These are phyloP conservation scores for Phytophthora litchii DNA, from an alignment of 352 stramenopile species.

Conservation along the genomic window DNA sequence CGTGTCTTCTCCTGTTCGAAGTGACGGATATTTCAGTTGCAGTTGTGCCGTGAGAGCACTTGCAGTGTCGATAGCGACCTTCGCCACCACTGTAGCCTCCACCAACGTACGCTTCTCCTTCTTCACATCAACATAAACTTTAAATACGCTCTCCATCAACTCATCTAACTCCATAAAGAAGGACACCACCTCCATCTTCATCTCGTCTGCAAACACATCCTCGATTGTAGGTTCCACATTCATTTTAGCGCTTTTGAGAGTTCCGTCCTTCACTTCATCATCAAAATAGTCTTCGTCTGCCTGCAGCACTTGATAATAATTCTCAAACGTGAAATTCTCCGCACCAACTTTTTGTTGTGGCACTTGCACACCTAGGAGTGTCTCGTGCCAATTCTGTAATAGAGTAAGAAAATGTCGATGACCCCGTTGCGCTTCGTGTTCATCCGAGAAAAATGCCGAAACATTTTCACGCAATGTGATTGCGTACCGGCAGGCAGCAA, in stretches of 20 bases:
- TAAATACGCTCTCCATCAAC: conserved; percentile 20
- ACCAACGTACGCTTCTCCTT: conserved; percentile 34
- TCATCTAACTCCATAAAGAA: conserved; percentile 38
- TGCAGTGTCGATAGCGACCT: conserved; percentile 29
- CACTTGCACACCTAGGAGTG: too few relatives aligned
- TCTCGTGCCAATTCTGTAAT: too few relatives aligned
- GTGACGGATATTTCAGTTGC: conserved; percentile 29
- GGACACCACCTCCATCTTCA: conserved; percentile 26
- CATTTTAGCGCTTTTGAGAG: background rate
- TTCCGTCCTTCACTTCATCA: background rate
- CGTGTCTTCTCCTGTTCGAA: conserved; percentile 7
- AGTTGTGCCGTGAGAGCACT: conserved; percentile 17
- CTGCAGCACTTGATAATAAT: conserved; percentile 25
- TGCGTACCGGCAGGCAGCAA: too few relatives aligned
- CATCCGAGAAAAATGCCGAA: too few relatives aligned
- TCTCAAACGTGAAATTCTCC: conserved; percentile 10
- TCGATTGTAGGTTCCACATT: conserved; percentile 24
- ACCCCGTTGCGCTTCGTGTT: too few relatives aligned
- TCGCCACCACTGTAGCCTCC: conserved; percentile 34
- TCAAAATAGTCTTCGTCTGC: conserved; percentile 10
- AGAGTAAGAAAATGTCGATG: too few relatives aligned
- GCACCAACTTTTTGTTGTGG: too few relatives aligned
- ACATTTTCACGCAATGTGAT: too few relatives aligned
- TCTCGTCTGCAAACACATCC: conserved; percentile 31
- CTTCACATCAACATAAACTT: conserved; percentile 31